Base-by-base conservation (phyloP, 148 eudicot genomes). In the Limonium bicolor region DNA sequence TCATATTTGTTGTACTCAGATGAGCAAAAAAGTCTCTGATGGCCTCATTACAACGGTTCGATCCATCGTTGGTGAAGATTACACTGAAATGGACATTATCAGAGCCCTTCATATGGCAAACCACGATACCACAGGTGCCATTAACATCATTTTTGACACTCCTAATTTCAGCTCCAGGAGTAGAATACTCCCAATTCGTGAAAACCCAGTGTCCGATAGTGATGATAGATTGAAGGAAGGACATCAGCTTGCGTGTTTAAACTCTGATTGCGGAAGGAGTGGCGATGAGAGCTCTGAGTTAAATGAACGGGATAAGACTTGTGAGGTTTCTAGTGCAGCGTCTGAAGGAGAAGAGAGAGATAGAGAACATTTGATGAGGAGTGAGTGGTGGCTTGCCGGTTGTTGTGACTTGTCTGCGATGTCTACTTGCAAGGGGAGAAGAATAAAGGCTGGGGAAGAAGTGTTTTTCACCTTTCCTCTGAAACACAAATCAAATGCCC, bases 91-190 rank as follows among this genome's bases (percentile, higher is more conserved):
- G 99, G 95, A 84, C 58, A 63, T 90, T 17, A 77, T 84, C 40
- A 71, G 99, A 60, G 87, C 99, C 13, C 88, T 90, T 42, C 99
- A 90, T 62, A 59, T 90, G 99, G 77, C 99, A 12, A 84, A 84
- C 5, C 68, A 85, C 37, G 85, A 90, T 8, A 72, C 68, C 16
- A 78, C 95, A 3, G 87, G 77, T n/a, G 99, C 99, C 21, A 78
- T 90, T 31, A 90, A 90, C 72, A 80, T 90, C 17, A 73, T 90
- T 8, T 67, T 84, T 36, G 95, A 90, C 49, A 71, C 88, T 58
- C 99, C 95, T 22, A 86, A 48, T 32, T 70, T 72, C 46, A 64
- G 54, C 41, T 14, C 48, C 21, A 46, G n/a, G 19, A 23, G 0
- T 20, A 48, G 21, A 27, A 73, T 63, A 40, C 22, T 81, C 26